Evolutionary conservation across 2,329 filamentous ascomycete genomes (phyloP), one percentile per base, ranked within the genome.

Genomic region (Ophiostoma novo-ulmi): DNA sequence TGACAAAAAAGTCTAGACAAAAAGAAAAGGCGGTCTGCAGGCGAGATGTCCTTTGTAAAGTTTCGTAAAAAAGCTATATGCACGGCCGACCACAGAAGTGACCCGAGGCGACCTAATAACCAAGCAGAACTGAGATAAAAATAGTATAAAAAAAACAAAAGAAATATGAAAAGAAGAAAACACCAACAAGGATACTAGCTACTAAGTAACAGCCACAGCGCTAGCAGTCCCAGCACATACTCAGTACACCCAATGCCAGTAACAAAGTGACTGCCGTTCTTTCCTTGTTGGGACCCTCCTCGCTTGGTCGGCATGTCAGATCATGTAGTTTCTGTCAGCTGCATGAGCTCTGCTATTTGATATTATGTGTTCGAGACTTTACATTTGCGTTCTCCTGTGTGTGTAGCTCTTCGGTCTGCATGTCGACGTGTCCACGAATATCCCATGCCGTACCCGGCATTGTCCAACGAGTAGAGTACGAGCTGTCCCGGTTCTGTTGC

Each of bases 281-380:
- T 58, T 58, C n/a, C 52, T 26, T 58, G 52, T 58, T 58, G 52
- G 52, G 52, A 11, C n/a, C 52, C 52, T 58, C 26, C 26, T 63
- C 58, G 26, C 58, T 63, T 63, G 58, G 52, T 22, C n/a, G n/a
- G 58, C 58, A 63, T 63, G 58, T 63, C 58, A 63, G 58, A 63
- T 63, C 58, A 63, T 35, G 58, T 63, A 63, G 58, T 63, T 63
- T 63, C 26, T 14, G 36, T 17, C 22, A 31, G 58, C n/a, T 63
- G 58, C 58, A 58, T 58, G 52, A 14, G 52, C 52, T 13, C 13
- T 44, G 13, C 13, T 44, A 20, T 20, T 17, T 44, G 41, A 20
- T 44, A 14, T 44, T 44, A 1, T 44, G 13, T 44, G 41, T 31
- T 31, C 3, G 31, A 31, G 31, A 44, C 17, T 44, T 2, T 14